Evolutionary conservation across 2,329 filamentous ascomycete species (phyloP).

Genomic region (Aspergillus felis): DNA sequence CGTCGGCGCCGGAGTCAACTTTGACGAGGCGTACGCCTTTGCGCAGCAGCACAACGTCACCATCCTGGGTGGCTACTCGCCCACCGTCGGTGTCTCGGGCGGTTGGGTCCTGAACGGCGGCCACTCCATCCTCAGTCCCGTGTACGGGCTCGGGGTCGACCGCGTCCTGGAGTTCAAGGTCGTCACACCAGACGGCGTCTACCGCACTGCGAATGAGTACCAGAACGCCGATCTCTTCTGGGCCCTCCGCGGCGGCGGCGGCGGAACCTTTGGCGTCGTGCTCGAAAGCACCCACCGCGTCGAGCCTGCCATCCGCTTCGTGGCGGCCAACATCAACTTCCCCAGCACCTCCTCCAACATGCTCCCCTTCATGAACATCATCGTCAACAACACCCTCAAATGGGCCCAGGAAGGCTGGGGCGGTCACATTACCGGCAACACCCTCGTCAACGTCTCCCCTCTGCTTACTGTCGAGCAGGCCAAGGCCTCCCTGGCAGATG

Average conservation of each 20-base stretch:
- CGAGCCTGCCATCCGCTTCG: conserved; percentile 7
- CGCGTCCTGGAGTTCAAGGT: conserved; percentile 49
- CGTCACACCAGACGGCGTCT: conserved; percentile 39
- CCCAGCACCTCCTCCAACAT: conserved; percentile 11
- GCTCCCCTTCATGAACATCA: conserved; percentile 18
- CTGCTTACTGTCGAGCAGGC: conserved; percentile 11
- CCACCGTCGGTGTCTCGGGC: conserved; percentile 55
- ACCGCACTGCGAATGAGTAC: conserved; percentile 14
- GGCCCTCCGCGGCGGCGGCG: conserved; percentile 16
- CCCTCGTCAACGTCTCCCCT: conserved; percentile 15
- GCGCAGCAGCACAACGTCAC: conserved; percentile 22
- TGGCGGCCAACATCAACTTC: conserved; percentile 14
- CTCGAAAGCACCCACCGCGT: conserved; percentile 10
- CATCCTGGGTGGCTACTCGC: conserved; percentile 17
- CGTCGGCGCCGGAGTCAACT: conserved; percentile 26
- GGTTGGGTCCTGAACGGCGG: conserved; percentile 58
- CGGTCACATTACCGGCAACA: conserved; percentile 17
- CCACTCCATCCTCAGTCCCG: conserved; percentile 49
- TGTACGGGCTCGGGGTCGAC: conserved; percentile 51
- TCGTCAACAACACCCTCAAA: conserved; percentile 18
- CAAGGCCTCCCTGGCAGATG: conserved; percentile 7
- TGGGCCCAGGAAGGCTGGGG: conserved; percentile 22
- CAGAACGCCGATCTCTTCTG: conserved; percentile 18
- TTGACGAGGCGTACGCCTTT: conserved; percentile 23
- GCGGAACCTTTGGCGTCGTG: conserved; percentile 16